These are phyloP conservation scores for Umbelopsis sp. DNA, from an alignment of 192 early-diverging fungal genomes.

Conservation along the genomic window DNA sequence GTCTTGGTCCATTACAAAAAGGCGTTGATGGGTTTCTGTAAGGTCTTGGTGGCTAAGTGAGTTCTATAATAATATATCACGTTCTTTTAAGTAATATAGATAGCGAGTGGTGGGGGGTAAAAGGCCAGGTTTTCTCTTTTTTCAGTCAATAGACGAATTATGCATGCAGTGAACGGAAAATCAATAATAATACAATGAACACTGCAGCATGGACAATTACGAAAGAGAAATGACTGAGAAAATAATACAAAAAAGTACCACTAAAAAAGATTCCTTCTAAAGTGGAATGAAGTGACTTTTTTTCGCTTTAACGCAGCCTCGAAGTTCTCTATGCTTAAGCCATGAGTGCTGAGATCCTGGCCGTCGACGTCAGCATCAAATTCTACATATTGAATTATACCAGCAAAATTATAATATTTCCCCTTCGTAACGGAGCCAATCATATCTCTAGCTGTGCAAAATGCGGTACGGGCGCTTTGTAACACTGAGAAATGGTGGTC, in stretches of 20 bases:
- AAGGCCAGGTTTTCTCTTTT: background rate
- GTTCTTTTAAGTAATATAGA: background rate
- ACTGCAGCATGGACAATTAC: slow-evolving; percentile 6
- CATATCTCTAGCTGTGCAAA: too few relatives aligned
- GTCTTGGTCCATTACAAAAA: background rate
- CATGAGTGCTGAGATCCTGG: too few relatives aligned
- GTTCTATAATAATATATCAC: slow-evolving; percentile 1
- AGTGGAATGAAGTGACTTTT: background rate
- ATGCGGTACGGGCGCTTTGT: too few relatives aligned
- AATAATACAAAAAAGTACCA: background rate
- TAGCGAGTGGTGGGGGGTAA: background rate
- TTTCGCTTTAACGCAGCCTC: background rate
- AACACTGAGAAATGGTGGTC: background rate
- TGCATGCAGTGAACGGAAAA: background rate
- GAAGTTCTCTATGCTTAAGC: background rate
- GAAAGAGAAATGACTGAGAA: background rate
- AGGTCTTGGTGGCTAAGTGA: background rate
- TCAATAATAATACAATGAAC: slow-evolving; percentile 15
- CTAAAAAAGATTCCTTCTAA: background rate
- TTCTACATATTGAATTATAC: background rate
- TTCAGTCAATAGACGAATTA: background rate
- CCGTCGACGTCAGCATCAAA: background rate
- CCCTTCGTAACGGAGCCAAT: background rate
- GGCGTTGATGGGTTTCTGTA: background rate
- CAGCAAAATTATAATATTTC: background rate